Evolutionary conservation across 495 filamentous ascomycete species (phyloP), one percentile per base, ranked within the genome.

Genomic region (Hypoxylon cercidicola): DNA sequence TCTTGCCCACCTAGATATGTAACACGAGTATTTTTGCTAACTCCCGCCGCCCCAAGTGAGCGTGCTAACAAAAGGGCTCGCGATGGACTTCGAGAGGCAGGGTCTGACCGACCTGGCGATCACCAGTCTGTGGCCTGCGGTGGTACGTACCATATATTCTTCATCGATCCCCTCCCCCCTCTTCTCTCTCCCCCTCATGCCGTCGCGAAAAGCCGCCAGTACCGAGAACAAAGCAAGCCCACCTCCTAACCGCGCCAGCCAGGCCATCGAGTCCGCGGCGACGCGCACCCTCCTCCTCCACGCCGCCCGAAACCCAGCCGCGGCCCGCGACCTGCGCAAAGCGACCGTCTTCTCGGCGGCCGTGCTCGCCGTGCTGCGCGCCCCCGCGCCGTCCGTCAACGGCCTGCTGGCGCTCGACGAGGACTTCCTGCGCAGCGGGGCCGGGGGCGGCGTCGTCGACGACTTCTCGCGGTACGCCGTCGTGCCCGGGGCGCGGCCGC

Each of bases 111-210:
- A 85, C 15, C 91, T 95, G 91, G 89, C 89, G 3, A 86, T 94
- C 47, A 92, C 87, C 0, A 89, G 90, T 63, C 84, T 95, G 10
- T 96, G 92, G 92, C 92, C 92, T 16, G 91, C 91, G 11, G 80
- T 78, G 19, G 90, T 89, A 75, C 66, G 88, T 79, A 1, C 18
- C 12, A 16, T 25, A 18, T 50, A 39, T 34, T 40, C 19, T 30
- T 23, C 19, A 28, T 3, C 25, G 3, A 28, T 16, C 23, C 20
- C n/a, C 9, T 10, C 40, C 35, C 10, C 6, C 30, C 11, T 32
- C 16, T 15, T 7, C 16, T 41, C 47, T 16, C 32, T 39, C 34
- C 32, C 32, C 4, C 25, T 28, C 35, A 19, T 10, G 21, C n/a
- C 41, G 3, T 39, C 3, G 19, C 16, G 5, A 16, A 28, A 18